A percentile compares a stretch with the other conserved stretches of the same genome.
Conservation (phyloP, 2,329 filamentous ascomycete genomes). For the Canariomyces notabilis region DNA sequence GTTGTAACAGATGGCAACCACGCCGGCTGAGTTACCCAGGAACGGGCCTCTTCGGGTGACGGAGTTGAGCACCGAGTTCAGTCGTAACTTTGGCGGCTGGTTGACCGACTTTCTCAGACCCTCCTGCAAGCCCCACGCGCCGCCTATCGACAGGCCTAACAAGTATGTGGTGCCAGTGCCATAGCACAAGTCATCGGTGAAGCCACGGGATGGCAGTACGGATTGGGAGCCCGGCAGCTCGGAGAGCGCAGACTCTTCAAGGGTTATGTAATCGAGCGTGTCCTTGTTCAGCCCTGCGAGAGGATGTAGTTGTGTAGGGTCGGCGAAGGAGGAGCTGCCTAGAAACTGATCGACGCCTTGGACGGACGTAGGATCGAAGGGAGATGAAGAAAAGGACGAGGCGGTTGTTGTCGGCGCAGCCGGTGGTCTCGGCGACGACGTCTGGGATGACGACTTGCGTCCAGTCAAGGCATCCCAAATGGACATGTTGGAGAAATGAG, state of each 20-base stretch:
- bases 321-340: constrained; percentile 68
- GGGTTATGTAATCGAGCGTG: constrained; percentile 86
- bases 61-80: constrained; percentile 93
- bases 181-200: constrained; percentile 97
- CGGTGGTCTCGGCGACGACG: constrained; percentile 39
- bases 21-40: constrained; percentile 90
- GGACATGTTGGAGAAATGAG: constrained; percentile 39
- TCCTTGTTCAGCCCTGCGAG: constrained; percentile 90
- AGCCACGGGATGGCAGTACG: constrained; percentile 87
- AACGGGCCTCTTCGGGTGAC: constrained; percentile 91
- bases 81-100: constrained; percentile 79
- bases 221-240: constrained; percentile 82
- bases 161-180: constrained; percentile 94
- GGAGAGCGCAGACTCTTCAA: constrained; percentile 87
- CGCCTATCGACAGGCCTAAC: constrained; percentile 77
- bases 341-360: constrained; percentile 87
- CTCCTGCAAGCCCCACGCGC: constrained; percentile 87
- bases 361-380: constrained; percentile 67
- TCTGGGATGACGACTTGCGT: constrained; percentile 45
- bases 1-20: constrained; percentile 95
- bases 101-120: constrained; percentile 73
- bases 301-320: constrained; percentile 85
- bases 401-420: constrained; percentile 46
- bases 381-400: constrained; percentile 26
- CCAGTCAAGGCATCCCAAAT: constrained; percentile 60